Evolutionary conservation across 2,329 filamentous ascomycete genomes (phyloP).

Genomic region (Aspergillus texensis): DNA sequence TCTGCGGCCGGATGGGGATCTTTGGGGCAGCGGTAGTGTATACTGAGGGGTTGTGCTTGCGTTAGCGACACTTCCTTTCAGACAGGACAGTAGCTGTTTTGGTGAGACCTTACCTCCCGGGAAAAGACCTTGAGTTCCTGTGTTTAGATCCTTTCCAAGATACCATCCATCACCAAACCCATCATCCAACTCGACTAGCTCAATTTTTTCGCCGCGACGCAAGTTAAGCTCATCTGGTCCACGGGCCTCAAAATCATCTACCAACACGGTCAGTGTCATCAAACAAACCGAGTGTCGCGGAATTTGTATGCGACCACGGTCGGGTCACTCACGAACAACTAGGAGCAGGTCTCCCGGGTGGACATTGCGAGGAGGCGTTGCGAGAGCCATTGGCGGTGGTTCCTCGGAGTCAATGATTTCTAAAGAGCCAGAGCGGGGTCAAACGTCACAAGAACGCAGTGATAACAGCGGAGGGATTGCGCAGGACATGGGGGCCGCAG

Average conservation of each 20-base stretch:
- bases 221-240: slow-evolving; percentile 92
- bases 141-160: slow-evolving; percentile 53
- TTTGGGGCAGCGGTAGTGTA: slow-evolving; percentile 30
- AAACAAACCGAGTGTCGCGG: slow-evolving; percentile 8
- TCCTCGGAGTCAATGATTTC: slow-evolving; percentile 15
- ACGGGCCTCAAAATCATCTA: slow-evolving; percentile 89
- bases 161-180: slow-evolving; percentile 70
- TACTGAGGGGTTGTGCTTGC: slow-evolving; percentile 19
- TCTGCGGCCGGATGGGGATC: slow-evolving; percentile 25
- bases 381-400: slow-evolving; percentile 33
- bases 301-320: slow-evolving; percentile 14
- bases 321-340: slow-evolving; percentile 48
- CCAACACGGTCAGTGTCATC: slow-evolving; percentile 23
- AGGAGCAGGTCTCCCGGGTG: slow-evolving; percentile 47
- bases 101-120: slow-evolving; percentile 45
- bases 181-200: slow-evolving; percentile 66
- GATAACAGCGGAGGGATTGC: slow-evolving; percentile 22
- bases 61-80: slow-evolving; percentile 1
- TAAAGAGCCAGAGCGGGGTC: slow-evolving; percentile 17
- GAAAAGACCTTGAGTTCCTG: slow-evolving; percentile 50
- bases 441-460: slow-evolving; percentile 9
- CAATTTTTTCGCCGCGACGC: slow-evolving; percentile 70
- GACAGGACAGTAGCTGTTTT: neutral
- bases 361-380: slow-evolving; percentile 39
- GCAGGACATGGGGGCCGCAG: slow-evolving; percentile 35